phyloP scores from a whole-genome alignment of 2,329 filamentous ascomycete species.

The Sclerotinia minor region DNA sequence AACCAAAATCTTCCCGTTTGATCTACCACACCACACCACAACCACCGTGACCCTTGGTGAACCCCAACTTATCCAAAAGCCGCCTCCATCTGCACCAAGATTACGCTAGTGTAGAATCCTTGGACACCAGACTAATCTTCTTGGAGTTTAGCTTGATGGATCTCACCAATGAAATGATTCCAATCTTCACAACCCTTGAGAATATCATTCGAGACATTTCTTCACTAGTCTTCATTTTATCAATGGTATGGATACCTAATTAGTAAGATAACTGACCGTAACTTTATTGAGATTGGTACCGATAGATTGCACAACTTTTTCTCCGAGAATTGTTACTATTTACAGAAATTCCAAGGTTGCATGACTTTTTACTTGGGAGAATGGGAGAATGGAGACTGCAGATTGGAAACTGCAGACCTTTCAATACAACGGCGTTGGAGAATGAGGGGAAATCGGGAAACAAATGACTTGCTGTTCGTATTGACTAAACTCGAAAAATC shows the following conservation, averaged over 20 bases:
- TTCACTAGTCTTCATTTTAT: not conserved
- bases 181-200: not conserved
- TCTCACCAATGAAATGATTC: not conserved
- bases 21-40: too few relatives aligned
- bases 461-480: not conserved
- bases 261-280: too few relatives aligned
- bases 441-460: not conserved
- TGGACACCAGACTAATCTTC: not conserved
- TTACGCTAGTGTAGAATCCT: not conserved
- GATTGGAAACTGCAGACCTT: too few relatives aligned
- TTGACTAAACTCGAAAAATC: not conserved
- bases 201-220: slow-evolving; percentile 1
- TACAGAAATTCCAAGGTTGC: not conserved
- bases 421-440: not conserved
- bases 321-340: not conserved
- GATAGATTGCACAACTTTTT: slow-evolving; percentile 11
- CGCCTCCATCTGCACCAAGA: slow-evolving; percentile 19
- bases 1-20: not conserved
- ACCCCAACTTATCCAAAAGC: slow-evolving; percentile 11
- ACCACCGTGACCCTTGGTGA: too few relatives aligned
- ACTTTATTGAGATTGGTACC: not conserved
- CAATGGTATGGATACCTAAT: not conserved
- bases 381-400: not conserved
- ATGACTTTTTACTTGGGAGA: not conserved
- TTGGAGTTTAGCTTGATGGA: too few relatives aligned